These are phyloP conservation scores for Rehmannia glutinosa DNA, from an alignment of 257 asterid species.

Conservation along the genomic window DNA sequence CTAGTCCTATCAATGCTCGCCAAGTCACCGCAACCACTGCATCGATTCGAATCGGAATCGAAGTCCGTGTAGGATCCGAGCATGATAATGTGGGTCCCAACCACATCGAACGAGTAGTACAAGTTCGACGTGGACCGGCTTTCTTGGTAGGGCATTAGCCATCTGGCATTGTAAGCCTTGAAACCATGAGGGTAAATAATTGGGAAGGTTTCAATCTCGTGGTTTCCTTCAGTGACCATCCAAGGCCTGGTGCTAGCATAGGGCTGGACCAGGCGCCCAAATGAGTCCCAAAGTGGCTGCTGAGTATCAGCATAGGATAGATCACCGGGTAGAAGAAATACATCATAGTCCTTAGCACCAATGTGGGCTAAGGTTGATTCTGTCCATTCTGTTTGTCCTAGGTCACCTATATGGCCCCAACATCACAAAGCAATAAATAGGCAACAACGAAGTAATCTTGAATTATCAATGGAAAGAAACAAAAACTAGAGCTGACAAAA, in stretches of 20 bases:
- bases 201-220: slow-evolving; percentile 66
- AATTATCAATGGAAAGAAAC: not conserved
- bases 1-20: slow-evolving; percentile 34
- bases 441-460: too few species aligned
- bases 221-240: slow-evolving; percentile 94
- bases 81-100: slow-evolving; percentile 64
- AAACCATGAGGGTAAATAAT: slow-evolving; percentile 53
- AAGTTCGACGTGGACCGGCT: slow-evolving; percentile 62
- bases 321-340: slow-evolving; percentile 73
- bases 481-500: too few species aligned
- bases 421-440: not conserved
- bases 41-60: slow-evolving; percentile 49
- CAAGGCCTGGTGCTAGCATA: slow-evolving; percentile 69
- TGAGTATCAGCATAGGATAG: slow-evolving; percentile 73
- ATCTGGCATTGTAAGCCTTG: slow-evolving; percentile 68
- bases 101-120: slow-evolving; percentile 70
- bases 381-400: slow-evolving; percentile 94
- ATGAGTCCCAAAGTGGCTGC: slow-evolving; percentile 86
- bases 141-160: slow-evolving; percentile 70
- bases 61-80: slow-evolving; percentile 76
- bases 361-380: slow-evolving; percentile 60
- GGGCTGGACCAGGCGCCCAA: slow-evolving; percentile 75
- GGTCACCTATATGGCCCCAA: slow-evolving; percentile 44
- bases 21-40: slow-evolving; percentile 70
- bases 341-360: slow-evolving; percentile 56